phyloP scores from a whole-genome alignment of 225 moss, liverwort and hornwort species.

The Asterella californica region DNA sequence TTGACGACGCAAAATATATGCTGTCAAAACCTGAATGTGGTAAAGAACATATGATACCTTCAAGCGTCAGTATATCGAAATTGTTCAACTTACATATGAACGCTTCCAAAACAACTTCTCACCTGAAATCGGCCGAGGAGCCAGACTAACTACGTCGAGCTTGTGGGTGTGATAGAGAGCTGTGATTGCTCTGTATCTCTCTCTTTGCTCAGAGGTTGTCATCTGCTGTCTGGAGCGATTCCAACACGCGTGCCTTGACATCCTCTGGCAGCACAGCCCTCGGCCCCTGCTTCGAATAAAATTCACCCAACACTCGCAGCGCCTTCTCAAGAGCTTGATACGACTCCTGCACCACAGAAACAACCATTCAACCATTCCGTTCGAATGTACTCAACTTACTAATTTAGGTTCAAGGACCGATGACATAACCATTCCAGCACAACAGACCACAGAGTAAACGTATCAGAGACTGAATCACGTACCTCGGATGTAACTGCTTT shows the following conservation, averaged over 20 bases:
- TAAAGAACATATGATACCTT: no score
- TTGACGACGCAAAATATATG: no score
- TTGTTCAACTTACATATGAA: no score
- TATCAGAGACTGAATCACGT: neutral
- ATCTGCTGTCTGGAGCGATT: conserved; percentile 72
- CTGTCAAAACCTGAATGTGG: no score
- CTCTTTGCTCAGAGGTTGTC: conserved; percentile 52
- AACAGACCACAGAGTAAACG: neutral
- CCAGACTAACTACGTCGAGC: no score
- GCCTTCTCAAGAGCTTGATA: conserved; percentile 81
- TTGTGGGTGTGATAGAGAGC: no score
- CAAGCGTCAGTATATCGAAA: no score
- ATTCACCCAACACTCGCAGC: conserved; percentile 74
- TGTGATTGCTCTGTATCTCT: neutral
- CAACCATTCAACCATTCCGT: neutral
- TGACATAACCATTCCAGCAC: neutral
- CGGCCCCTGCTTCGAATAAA: conserved; percentile 81
- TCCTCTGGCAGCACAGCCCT: conserved; percentile 77
- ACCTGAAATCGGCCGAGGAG: no score
- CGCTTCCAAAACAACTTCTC: no score
- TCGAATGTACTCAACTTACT: neutral
- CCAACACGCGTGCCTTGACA: conserved; percentile 64
- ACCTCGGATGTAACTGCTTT: conserved; percentile 73
- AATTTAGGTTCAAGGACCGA: neutral
- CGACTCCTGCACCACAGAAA: conserved; percentile 56